phyloP scores from a whole-genome alignment of 108 stramenopile species.

The Pseudonitzschia pungens region DNA sequence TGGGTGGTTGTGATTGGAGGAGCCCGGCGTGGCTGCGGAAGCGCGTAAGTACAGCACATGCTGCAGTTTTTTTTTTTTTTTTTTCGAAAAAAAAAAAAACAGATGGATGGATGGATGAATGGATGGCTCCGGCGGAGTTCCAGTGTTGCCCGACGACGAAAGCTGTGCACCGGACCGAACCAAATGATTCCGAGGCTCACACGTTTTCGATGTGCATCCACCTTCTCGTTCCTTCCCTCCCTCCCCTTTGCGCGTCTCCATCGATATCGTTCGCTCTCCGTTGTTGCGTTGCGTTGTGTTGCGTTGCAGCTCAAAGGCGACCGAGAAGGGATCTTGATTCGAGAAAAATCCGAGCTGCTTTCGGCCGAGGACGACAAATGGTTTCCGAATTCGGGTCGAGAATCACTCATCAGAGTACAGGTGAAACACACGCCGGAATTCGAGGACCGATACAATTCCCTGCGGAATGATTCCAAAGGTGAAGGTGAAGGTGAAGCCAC shows the following conservation, averaged over 20 bases:
- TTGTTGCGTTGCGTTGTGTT: neutral
- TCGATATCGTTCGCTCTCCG: neutral
- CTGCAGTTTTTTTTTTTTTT: too few species aligned
- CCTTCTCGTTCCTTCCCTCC: too few species aligned
- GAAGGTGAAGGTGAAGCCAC: conserved; percentile 12
- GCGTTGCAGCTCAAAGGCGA: conserved; percentile 7
- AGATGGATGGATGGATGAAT: too few species aligned
- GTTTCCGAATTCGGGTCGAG: neutral
- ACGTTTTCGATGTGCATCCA: too few species aligned
- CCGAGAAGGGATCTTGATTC: neutral
- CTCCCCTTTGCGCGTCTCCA: too few species aligned
- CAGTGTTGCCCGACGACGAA: too few species aligned
- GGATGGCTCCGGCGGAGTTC: too few species aligned
- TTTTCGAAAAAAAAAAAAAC: too few species aligned
- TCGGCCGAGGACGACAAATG: neutral
- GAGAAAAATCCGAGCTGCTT: neutral
- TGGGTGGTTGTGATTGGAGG: conserved; percentile 50
- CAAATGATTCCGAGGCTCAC: too few species aligned
- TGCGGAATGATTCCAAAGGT: neutral
- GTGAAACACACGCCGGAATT: neutral
- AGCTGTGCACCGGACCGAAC: too few species aligned
- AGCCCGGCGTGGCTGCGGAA: conserved; percentile 31
- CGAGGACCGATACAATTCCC: neutral
- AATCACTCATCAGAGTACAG: neutral
- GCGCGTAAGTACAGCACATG: conserved; percentile 12